Percentiles rank a stretch among this genome's conserved stretches.
These are phyloP conservation scores for Lyophyllum semitale DNA, from an alignment of 768 basidiomycete species.

Conservation along the genomic window DNA sequence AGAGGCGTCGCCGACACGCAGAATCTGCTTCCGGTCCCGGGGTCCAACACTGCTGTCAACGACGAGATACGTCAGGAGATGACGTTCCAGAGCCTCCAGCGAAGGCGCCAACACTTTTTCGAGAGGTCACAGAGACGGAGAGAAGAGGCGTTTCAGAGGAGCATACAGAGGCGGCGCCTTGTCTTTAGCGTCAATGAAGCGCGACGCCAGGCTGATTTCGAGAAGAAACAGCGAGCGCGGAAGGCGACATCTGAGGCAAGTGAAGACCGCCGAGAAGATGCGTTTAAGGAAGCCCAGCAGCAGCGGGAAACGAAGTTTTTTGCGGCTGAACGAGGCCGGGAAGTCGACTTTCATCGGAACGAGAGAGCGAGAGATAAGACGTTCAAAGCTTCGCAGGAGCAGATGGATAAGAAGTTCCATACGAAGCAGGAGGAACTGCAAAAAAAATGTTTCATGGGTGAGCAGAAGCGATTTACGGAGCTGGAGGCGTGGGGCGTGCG, in stretches of 20 bases:
- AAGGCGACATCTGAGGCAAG: not conserved
- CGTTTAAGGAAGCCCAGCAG: not conserved
- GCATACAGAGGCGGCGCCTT: not conserved
- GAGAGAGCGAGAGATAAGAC: not conserved
- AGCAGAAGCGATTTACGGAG: not conserved
- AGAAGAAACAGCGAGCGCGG: not conserved
- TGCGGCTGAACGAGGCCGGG: not conserved
- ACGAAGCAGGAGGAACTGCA: not conserved
- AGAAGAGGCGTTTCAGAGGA: slow-evolving; percentile 4
- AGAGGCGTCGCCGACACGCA: not conserved
- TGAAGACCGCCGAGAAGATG: not conserved
- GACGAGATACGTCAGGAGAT: not conserved
- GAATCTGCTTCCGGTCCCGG: not conserved
- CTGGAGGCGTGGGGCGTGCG: slow-evolving; percentile 1
- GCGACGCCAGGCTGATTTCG: slow-evolving; percentile 1
- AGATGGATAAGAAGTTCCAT: not conserved
- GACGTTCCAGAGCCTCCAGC: not conserved
- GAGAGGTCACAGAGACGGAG: slow-evolving; percentile 1
- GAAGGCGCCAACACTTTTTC: slow-evolving; percentile 1
- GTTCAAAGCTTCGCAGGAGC: not conserved
- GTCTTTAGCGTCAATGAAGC: slow-evolving; percentile 6
- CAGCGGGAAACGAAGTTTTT: not conserved
- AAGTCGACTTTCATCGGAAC: not conserved
- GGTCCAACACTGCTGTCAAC: not conserved
- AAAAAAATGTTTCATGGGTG: not conserved